Percentiles rank a stretch among this genome's conserved stretches.
These are phyloP conservation scores for Casuarina cunninghamiana DNA, from an alignment of 306 rosid species.

Conservation along the genomic window DNA sequence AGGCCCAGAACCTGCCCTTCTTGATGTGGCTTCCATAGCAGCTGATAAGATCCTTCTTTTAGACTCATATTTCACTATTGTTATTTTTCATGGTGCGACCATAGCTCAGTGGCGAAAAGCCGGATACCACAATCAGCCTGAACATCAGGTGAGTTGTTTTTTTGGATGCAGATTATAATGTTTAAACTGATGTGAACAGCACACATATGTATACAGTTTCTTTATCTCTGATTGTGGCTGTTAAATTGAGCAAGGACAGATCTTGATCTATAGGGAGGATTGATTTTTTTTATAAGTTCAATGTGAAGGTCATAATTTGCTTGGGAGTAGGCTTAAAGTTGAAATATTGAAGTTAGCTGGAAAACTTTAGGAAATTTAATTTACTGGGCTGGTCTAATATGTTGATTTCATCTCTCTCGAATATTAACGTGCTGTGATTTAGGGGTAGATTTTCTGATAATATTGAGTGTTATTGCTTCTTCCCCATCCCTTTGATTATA, in stretches of 20 bases:
- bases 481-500: no score
- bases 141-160: slow-evolving; percentile 73
- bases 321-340: neutral
- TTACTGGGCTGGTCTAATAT: neutral
- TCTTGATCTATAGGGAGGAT: neutral
- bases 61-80: slow-evolving; percentile 87
- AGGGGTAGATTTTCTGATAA: neutral
- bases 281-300: neutral
- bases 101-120: slow-evolving; percentile 99
- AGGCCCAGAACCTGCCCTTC: slow-evolving; percentile 91
- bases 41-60: slow-evolving; percentile 88
- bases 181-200: neutral
- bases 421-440: neutral
- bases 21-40: slow-evolving; percentile 91
- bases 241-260: neutral
- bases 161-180: neutral
- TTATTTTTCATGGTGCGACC: slow-evolving; percentile 94
- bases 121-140: slow-evolving; percentile 80
- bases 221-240: neutral
- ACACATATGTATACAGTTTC: neutral
- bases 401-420: neutral
- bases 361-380: neutral
- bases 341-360: neutral
- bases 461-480: no score
- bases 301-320: neutral